Evolutionary conservation across 805 yeast genomes (phyloP).

Genomic region (Ogataea neopini): DNA sequence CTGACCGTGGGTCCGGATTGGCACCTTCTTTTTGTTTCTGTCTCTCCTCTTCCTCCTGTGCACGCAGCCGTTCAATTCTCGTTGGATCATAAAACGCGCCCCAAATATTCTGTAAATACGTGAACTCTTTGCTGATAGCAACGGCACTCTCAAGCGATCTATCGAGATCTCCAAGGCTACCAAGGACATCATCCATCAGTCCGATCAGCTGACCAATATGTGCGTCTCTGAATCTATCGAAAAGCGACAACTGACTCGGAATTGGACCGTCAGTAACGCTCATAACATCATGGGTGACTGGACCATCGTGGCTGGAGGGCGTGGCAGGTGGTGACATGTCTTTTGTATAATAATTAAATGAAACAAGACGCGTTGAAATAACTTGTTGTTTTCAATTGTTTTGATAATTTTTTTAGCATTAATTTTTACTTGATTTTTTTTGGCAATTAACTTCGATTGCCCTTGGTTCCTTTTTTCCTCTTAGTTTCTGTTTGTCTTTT

Average conservation of each 20-base stretch:
- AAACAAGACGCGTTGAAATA: background rate
- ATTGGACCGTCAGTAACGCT: slow-evolving; percentile 3
- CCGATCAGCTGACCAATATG: slow-evolving; percentile 20
- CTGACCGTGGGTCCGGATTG: background rate
- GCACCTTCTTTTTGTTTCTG: slow-evolving; percentile 8
- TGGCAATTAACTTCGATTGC: too few relatives aligned
- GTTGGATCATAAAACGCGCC: slow-evolving; percentile 26
- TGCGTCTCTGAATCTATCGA: slow-evolving; percentile 22
- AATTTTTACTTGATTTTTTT: too few relatives aligned
- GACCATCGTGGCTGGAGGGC: slow-evolving; percentile 11
- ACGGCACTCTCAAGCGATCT: slow-evolving; percentile 24
- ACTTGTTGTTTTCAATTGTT: background rate
- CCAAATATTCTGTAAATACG: slow-evolving; percentile 23
- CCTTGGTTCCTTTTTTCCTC: too few relatives aligned
- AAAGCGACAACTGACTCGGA: slow-evolving; percentile 15
- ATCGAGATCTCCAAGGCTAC: slow-evolving; percentile 22
- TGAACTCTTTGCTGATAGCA: slow-evolving; percentile 24
- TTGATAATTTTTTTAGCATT: too few relatives aligned
- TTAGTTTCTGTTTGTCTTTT: too few relatives aligned
- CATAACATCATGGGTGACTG: background rate
- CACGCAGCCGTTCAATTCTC: slow-evolving; percentile 15
- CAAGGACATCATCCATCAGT: slow-evolving; percentile 24
- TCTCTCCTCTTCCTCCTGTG: slow-evolving; percentile 10
- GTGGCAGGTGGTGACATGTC: slow-evolving; percentile 10
- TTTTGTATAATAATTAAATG: background rate